Evolutionary conservation across 2,329 filamentous ascomycete species (phyloP).

Genomic region (Trichoderma arundinaceum): DNA sequence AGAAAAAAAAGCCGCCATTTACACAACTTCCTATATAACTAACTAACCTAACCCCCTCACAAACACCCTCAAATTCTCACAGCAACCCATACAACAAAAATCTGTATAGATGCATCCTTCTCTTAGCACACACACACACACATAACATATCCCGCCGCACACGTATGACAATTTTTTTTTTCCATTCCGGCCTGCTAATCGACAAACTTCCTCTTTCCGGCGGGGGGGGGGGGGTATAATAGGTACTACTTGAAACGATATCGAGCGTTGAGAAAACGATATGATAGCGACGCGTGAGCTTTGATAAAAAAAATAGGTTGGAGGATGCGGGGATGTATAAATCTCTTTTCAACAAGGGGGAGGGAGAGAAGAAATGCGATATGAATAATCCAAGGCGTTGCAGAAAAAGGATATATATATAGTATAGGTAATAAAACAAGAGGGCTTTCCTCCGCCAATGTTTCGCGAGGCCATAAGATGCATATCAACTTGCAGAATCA

Average conservation of each 20-base stretch:
- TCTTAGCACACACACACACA: too few species aligned
- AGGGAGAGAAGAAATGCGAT: too few species aligned
- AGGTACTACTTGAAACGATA: slow-evolving; percentile 95
- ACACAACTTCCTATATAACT: neutral
- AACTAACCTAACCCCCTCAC: too few species aligned
- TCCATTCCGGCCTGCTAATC: neutral
- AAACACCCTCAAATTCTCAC: too few species aligned
- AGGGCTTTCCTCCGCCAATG: neutral
- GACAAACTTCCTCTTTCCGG: neutral
- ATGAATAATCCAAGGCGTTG: too few species aligned
- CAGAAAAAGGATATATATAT: too few species aligned
- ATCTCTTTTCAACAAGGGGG: neutral
- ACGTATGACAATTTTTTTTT: neutral
- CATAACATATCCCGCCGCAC: too few species aligned
- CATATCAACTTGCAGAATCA: neutral
- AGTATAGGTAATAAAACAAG: neutral
- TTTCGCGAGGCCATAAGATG: slow-evolving; percentile 27
- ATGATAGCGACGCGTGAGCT: slow-evolving; percentile 56
- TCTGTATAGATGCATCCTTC: too few species aligned
- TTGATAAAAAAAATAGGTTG: slow-evolving; percentile 25
- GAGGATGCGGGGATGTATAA: neutral
- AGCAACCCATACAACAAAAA: too few species aligned
- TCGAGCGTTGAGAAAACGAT: slow-evolving; percentile 81
- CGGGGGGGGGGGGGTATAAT: slow-evolving; percentile 31
- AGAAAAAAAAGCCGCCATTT: neutral